Evolutionary conservation across 495 filamentous ascomycete species (phyloP), one percentile per base, ranked within the genome.

Genomic region (Clohesyomyces aquaticus): DNA sequence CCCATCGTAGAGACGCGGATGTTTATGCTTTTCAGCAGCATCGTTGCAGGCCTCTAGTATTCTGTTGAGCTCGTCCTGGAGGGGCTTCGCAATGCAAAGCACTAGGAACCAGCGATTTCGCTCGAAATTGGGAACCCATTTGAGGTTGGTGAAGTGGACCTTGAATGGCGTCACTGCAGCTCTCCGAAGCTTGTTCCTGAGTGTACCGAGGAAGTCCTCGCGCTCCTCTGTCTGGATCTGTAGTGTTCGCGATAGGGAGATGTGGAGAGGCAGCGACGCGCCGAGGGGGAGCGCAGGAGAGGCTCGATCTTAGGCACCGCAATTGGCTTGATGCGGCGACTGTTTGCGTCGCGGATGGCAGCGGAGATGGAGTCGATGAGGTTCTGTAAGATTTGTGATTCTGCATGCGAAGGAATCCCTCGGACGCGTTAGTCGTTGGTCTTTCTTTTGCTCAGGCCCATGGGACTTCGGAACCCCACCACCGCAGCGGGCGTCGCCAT

Each of bases 61-160:
- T 23, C 74, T 68, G 23, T 86, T 84, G 35, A 98, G 74, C 66
- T 82, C 78, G 48, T 87, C 78, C 14, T 81, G 75, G 6, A 65
- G 51, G 2, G 80, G 76, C 59, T 69, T 79, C 43, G 70, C 61
- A 21, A 89, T 77, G 27, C 85, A 77, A 28, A 97, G 71, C 4
- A 96, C 91, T 2, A 96, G 81, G 71, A 98, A 98, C 81, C 92
- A 96, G 16, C 94, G 82, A 21, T 83, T 91, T 16, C 82, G 82
- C 69, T 93, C 89, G 28, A 80, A 79, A 67, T 93, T 93, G 1
- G 86, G 74, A 11, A 89, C 87, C 86, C 89, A 92, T 65, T 84
- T 78, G 32, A 89, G 60, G 4, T 64, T 63, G 18, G 76, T 73
- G 3, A 81, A 75, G 2, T 53, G 63, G 18, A 85, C 73, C 4